Evolutionary conservation across 371 early-diverging fungal species (phyloP), one percentile per base, ranked within the genome.

Genomic region (Mucor lusitanicus): DNA sequence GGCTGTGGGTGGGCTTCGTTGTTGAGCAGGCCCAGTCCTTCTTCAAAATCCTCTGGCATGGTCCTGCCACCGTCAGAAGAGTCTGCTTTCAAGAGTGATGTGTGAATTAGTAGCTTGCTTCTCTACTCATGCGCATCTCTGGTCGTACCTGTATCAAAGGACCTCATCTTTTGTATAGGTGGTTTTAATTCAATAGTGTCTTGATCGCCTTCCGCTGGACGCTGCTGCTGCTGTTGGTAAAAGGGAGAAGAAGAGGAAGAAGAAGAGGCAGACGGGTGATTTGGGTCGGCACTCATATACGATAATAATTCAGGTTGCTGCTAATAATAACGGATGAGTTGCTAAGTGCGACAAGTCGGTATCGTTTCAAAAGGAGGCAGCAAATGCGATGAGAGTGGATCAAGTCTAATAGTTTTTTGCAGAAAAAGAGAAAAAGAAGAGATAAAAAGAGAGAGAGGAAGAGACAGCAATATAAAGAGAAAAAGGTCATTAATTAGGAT

Each of bases 1-100:
- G 57, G 60, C 23, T 13, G 50, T 44, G 60, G 42, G n/a, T 25
- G 13, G 12, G 30, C 28, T 46, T 59, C 42, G 13, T 65, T 59
- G 27, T 69, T 59, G 8, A 65, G 58, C 9, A 70, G 54, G 3
- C 66, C 65, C n/a, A 74, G 54, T 12, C 75, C 72, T 59, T 75
- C 75, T 64, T 79, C 76, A 63, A 40, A 70, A 23, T 79, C 73
- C n/a, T 74, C 80, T 53, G 67, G 73, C 40, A 74, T 65, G n/a
- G 64, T 64, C 33, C 73, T 68, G 53, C 65, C 66, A 67, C 76
- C 76, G 33, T 75, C 79, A 48, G 73, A 73, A 65, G 69, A 67
- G 61, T 57, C 67, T 37, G 44, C 70, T 73, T 54, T 32, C n/a
- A 27, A 27, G 17, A 8, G 27, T 17, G 8, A n/a, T n/a, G 13